Conservation (phyloP, 257 asterid species). For the Scutellaria barbata region DNA sequence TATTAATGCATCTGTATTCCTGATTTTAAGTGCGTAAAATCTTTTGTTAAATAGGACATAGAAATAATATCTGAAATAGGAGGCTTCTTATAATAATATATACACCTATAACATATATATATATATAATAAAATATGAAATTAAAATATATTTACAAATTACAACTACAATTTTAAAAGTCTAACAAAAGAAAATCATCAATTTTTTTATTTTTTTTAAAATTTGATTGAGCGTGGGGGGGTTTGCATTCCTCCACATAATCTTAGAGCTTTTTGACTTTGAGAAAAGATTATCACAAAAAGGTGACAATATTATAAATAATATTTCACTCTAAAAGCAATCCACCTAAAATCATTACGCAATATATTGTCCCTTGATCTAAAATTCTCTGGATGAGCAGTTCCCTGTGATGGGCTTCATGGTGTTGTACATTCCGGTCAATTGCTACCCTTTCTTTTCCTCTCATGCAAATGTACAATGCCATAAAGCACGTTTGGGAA, state of each 20-base stretch:
- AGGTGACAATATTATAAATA: conserved; percentile 32
- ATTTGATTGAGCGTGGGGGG: background rate
- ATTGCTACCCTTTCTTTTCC: conserved; percentile 9
- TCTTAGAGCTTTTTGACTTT: conserved; percentile 45
- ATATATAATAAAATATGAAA: too few relatives aligned
- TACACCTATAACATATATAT: too few relatives aligned
- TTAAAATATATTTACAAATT: too few relatives aligned
- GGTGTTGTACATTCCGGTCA: conserved; percentile 29
- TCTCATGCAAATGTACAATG: conserved; percentile 24
- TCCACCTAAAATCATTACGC: conserved; percentile 33
- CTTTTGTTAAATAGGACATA: too few relatives aligned
- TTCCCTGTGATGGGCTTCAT: conserved; percentile 18
- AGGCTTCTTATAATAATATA: too few relatives aligned
- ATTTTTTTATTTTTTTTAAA: too few relatives aligned
- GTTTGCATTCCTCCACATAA: conserved; percentile 33
- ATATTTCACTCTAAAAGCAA: conserved; percentile 34
- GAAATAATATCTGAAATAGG: too few relatives aligned
- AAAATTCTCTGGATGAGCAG: conserved; percentile 23
- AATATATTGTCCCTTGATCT: conserved; percentile 25
- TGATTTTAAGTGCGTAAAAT: too few relatives aligned
- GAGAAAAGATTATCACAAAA: conserved; percentile 33
- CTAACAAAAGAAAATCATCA: too few relatives aligned
- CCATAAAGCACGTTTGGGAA: background rate
- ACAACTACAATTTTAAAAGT: too few relatives aligned
- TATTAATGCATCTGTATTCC: too few relatives aligned